Conservation (phyloP, 768 basidiomycete species). For the Rhodotorula babjevae region DNA sequence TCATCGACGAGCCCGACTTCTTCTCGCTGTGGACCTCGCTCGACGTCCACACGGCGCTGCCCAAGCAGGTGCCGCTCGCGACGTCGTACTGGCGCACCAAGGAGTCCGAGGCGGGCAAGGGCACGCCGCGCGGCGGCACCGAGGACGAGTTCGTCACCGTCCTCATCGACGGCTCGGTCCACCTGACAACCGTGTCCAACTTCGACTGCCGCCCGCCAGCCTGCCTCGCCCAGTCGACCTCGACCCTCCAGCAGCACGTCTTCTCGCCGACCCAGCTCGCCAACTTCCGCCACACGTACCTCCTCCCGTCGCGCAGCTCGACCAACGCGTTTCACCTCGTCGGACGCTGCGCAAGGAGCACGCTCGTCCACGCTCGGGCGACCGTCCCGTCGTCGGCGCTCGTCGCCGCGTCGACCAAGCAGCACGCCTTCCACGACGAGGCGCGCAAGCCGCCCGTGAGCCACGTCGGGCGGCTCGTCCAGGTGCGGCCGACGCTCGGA, state of each 20-base stretch:
- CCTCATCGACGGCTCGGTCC: slow-evolving; percentile 26
- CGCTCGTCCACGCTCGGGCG: slow-evolving; percentile 3
- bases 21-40: slow-evolving; percentile 38
- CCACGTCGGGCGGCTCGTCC: slow-evolving; percentile 6
- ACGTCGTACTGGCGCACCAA: slow-evolving; percentile 21
- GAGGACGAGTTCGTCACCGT: slow-evolving; percentile 34
- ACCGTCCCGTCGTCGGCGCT: not conserved
- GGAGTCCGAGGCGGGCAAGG: not conserved
- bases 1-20: slow-evolving; percentile 42
- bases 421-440: not conserved
- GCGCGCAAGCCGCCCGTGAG: not conserved
- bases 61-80: slow-evolving; percentile 7
- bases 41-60: slow-evolving; percentile 7
- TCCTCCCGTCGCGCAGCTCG: slow-evolving; percentile 12
- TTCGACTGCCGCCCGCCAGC: slow-evolving; percentile 39
- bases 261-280: not conserved
- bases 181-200: slow-evolving; percentile 30
- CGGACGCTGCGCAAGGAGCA: slow-evolving; percentile 1
- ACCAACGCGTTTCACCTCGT: slow-evolving; percentile 11
- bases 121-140: not conserved
- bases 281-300: slow-evolving; percentile 17
- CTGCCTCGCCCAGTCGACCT: slow-evolving; percentile 26
- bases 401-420: not conserved
- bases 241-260: not conserved
- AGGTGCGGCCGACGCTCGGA: not conserved